Conservation (phyloP, 2,329 filamentous ascomycete species). For the Cylindrodendrum hubeiense region DNA sequence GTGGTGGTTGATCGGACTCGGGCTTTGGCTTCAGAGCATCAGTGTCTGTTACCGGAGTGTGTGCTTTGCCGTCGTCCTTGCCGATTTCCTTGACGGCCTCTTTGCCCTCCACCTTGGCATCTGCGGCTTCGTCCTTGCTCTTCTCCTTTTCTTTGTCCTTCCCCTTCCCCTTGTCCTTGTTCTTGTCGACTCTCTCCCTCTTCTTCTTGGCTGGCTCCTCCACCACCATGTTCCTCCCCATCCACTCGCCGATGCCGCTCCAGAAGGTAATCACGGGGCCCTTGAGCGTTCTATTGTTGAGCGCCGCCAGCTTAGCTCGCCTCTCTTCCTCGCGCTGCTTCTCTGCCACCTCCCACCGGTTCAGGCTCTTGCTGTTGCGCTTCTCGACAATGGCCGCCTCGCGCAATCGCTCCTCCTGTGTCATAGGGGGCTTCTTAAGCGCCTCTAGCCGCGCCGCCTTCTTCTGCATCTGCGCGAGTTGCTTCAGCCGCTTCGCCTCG, state of each 20-base stretch:
- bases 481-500: constrained; percentile 77
- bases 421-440: constrained; percentile 83
- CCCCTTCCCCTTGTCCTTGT: constrained; percentile 39
- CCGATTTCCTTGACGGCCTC: constrained; percentile 23
- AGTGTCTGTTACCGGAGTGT: background rate
- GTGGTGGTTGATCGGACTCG: constrained; percentile 12
- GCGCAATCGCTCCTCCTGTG: constrained; percentile 85
- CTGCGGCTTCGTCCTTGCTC: constrained; percentile 19
- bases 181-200: constrained; percentile 56
- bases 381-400: constrained; percentile 88
- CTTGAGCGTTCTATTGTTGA: constrained; percentile 87
- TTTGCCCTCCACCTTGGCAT: constrained; percentile 30
- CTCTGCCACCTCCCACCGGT: constrained; percentile 94
- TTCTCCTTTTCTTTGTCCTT: constrained; percentile 44
- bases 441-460: constrained; percentile 79
- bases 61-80: constrained; percentile 18
- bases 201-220: constrained; percentile 74
- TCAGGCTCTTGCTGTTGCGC: constrained; percentile 89
- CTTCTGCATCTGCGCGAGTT: constrained; percentile 75
- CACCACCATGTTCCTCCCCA: constrained; percentile 75
- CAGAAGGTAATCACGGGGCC: constrained; percentile 93
- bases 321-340: constrained; percentile 88
- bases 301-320: constrained; percentile 83
- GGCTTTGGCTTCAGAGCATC: constrained; percentile 21
- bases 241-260: constrained; percentile 90